phyloP scores from a whole-genome alignment of 805 yeast species.

The Saccharomycodes ludwigii region DNA sequence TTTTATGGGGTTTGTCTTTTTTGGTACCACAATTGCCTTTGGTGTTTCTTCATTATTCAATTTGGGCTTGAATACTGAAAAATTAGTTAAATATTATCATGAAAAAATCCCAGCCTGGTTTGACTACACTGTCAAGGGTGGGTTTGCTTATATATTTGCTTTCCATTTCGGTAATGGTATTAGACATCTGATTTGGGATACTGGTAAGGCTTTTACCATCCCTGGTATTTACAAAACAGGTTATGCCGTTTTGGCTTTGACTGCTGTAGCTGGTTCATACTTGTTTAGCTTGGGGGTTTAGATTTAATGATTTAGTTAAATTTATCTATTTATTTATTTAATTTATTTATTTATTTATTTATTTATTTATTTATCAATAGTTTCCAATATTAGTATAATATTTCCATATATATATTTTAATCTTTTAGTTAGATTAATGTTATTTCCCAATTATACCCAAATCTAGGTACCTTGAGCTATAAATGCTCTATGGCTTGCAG shows the following conservation, averaged over 20 bases:
- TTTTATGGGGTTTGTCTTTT: constrained; percentile 65
- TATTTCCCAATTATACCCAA: too few species aligned
- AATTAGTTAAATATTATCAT: constrained; percentile 27
- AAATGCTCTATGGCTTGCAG: too few species aligned
- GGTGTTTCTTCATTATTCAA: constrained; percentile 62
- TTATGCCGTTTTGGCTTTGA: constrained; percentile 61
- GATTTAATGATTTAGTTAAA: constrained; percentile 6
- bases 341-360: constrained; percentile 2
- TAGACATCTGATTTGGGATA: constrained; percentile 92
- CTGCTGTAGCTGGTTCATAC: constrained; percentile 45
- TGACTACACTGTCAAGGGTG: constrained; percentile 54
- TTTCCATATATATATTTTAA: too few species aligned
- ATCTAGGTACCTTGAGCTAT: too few species aligned
- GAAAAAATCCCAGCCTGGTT: constrained; percentile 52
- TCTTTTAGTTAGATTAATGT: too few species aligned
- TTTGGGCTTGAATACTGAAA: constrained; percentile 25
- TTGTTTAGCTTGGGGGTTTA: constrained; percentile 29
- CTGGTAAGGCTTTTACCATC: constrained; percentile 64
- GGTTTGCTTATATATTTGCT: constrained; percentile 71
- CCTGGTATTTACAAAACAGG: constrained; percentile 92
- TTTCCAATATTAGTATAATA: too few species aligned
- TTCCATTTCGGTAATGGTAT: constrained; percentile 81
- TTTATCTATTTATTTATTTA: not conserved
- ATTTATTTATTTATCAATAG: not conserved
- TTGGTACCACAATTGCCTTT: constrained; percentile 62